Percentiles rank a stretch among this genome's conserved stretches.
These are phyloP conservation scores for Plasmodium coatneyi DNA, from an alignment of 169 alveolate species.

Conservation along the genomic window DNA sequence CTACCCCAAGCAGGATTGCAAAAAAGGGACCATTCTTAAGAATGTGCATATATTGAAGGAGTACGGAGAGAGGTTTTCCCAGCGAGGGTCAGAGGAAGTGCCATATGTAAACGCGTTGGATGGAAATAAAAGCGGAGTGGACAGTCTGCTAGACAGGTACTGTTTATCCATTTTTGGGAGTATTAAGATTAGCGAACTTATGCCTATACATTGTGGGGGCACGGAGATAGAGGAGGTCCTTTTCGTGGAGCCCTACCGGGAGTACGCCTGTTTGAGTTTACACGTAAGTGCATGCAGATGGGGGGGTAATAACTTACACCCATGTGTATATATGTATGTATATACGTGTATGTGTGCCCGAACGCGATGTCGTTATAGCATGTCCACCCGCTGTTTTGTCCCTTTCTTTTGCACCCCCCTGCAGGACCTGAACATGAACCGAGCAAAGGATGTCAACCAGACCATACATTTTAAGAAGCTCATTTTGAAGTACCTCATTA, in stretches of 20 bases:
- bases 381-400: background rate
- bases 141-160: conserved; percentile 3
- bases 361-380: background rate
- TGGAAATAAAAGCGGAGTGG: background rate
- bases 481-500: conserved; percentile 35
- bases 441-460: background rate
- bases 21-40: conserved; percentile 29
- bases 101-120: background rate
- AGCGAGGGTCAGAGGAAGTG: background rate
- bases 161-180: conserved; percentile 17
- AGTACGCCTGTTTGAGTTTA: conserved; percentile 18
- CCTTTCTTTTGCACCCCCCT: background rate
- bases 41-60: conserved; percentile 25
- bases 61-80: conserved; percentile 12
- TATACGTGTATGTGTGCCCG: background rate
- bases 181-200: background rate
- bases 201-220: background rate
- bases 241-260: conserved; percentile 18
- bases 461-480: conserved; percentile 15
- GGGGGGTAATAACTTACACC: background rate
- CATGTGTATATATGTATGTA: background rate
- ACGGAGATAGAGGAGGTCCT: background rate
- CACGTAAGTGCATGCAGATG: conserved; percentile 17
- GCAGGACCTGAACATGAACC: conserved; percentile 50
- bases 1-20: background rate